phyloP scores from a whole-genome alignment of 78 protist genomes.

The Dictyostelium intermedium region DNA sequence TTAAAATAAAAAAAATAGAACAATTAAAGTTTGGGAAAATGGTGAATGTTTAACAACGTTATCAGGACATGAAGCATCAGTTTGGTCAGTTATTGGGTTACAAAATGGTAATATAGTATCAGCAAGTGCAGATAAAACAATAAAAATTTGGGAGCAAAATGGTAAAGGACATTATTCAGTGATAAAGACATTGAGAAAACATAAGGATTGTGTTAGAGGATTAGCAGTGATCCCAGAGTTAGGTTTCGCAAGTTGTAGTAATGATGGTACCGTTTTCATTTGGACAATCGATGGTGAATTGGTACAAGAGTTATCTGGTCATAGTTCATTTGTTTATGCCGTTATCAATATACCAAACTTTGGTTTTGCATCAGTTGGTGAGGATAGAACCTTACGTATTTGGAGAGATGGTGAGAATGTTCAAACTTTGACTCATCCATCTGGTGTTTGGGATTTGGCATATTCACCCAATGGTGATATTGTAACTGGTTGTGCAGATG shows the following conservation, averaged over 20 bases:
- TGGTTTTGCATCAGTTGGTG: constrained; percentile 78
- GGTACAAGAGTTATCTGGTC: background rate
- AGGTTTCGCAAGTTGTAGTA: constrained; percentile 78
- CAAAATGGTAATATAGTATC: constrained; percentile 73
- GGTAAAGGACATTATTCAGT: background rate
- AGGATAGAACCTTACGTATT: constrained; percentile 73
- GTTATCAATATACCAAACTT: constrained; percentile 52
- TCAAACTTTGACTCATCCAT: constrained; percentile 85
- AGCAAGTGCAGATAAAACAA: constrained; percentile 87
- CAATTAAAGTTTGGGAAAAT: constrained; percentile 73
- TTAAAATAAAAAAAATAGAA: background rate
- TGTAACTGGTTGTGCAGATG: constrained; percentile 83
- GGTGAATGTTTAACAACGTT: constrained; percentile 56
- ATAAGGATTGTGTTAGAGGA: constrained; percentile 89
- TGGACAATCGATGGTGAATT: constrained; percentile 81
- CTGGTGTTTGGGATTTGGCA: constrained; percentile 80
- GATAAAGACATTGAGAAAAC: constrained; percentile 44
- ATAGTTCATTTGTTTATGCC: constrained; percentile 63
- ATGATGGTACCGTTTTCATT: constrained; percentile 60
- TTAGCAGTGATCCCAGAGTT: constrained; percentile 79
- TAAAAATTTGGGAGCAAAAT: constrained; percentile 78
- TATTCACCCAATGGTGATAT: constrained; percentile 77
- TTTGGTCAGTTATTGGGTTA: constrained; percentile 85
- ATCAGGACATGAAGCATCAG: constrained; percentile 82
- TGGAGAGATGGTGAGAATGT: constrained; percentile 74